phyloP scores from a whole-genome alignment of 2,329 filamentous ascomycete species.

The Dactylonectria estremocensis region DNA sequence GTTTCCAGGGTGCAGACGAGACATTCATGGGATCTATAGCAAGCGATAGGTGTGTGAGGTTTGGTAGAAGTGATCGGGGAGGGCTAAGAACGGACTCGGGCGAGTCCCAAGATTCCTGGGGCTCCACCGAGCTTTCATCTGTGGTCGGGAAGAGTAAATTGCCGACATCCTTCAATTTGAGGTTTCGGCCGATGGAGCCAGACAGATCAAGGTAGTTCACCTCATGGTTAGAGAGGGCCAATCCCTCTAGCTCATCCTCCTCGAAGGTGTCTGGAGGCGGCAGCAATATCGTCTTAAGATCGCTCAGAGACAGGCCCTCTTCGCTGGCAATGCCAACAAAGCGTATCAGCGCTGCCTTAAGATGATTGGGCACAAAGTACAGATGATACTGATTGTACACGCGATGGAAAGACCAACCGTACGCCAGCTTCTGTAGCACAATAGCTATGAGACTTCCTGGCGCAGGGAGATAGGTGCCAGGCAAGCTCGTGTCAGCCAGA shows the following conservation, averaged over 20 bases:
- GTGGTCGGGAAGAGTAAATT: conserved; percentile 64
- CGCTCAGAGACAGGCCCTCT: conserved; percentile 65
- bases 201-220: conserved; percentile 70
- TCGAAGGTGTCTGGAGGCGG: conserved; percentile 49
- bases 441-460: conserved; percentile 67
- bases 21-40: conserved; percentile 59
- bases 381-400: conserved; percentile 72
- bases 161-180: conserved; percentile 67
- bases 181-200: conserved; percentile 64
- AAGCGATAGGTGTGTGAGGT: conserved; percentile 73
- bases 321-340: conserved; percentile 62
- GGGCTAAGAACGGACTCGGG: conserved; percentile 52
- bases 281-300: conserved; percentile 64
- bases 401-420: conserved; percentile 69
- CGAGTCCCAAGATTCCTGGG: conserved; percentile 70
- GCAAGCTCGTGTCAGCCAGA: conserved; percentile 54
- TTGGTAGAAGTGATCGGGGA: conserved; percentile 64
- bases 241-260: conserved; percentile 47
- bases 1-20: conserved; percentile 68
- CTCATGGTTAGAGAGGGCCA: conserved; percentile 48
- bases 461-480: conserved; percentile 61
- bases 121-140: conserved; percentile 42
- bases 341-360: conserved; percentile 67
- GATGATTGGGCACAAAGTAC: conserved; percentile 67
- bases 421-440: conserved; percentile 64